Percentiles rank a stretch among this genome's conserved stretches.
phyloP scores from a whole-genome alignment of 805 yeast genomes.

The Ogataea sp. region DNA sequence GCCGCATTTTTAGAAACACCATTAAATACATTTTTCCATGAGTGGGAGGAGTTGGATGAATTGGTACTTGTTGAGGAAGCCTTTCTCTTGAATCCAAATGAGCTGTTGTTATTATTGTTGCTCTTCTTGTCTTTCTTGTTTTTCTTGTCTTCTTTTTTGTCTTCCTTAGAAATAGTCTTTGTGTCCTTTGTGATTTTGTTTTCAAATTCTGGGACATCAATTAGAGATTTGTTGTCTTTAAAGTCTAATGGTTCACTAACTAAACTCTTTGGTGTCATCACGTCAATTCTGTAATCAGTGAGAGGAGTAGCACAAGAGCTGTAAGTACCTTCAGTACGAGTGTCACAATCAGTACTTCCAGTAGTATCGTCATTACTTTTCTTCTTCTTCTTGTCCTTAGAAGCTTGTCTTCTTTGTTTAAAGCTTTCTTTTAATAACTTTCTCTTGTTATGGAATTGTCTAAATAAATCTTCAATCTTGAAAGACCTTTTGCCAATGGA shows the following conservation, averaged over 20 bases:
- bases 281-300: too few relatives aligned
- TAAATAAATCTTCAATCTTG: background rate
- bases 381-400: background rate
- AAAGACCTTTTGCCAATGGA: background rate
- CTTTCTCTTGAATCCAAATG: background rate
- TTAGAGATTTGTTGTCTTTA: too few relatives aligned
- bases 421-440: background rate
- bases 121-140: background rate
- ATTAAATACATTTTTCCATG: conserved; percentile 27
- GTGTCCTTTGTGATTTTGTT: too few relatives aligned
- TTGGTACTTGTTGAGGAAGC: background rate
- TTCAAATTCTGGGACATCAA: background rate
- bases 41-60: too few relatives aligned
- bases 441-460: background rate
- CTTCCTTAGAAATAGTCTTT: background rate
- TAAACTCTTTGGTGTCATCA: too few relatives aligned
- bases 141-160: too few relatives aligned
- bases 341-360: too few relatives aligned
- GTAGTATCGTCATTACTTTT: too few relatives aligned
- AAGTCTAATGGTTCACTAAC: too few relatives aligned
- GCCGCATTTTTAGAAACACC: conserved; percentile 32
- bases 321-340: too few relatives aligned
- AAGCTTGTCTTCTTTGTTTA: background rate
- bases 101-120: background rate
- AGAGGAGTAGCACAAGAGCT: too few relatives aligned